Base-by-base conservation (phyloP, 768 basidiomycete genomes). In the Pleurotus tuber-regium region DNA sequence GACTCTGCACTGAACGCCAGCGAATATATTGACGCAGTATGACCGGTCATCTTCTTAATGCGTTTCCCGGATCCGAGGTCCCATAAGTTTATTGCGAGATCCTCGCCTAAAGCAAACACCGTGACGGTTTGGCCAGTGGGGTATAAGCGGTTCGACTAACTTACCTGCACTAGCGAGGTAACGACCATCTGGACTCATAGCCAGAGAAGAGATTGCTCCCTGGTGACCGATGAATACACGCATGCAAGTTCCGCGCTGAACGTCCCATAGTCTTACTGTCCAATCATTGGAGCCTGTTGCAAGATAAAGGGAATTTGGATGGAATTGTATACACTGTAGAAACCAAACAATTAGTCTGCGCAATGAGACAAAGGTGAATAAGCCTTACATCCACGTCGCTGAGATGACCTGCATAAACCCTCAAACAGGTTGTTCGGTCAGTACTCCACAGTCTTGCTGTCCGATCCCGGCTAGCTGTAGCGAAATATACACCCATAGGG, bases 401-500 rank as follows among this genome's bases (percentile, higher is more conserved):
- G 58, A 98, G 62, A 72, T 99, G 97, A 0, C 97, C 97, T 3
- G 92, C 94, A 67, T 96, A 98, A 59, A 98, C 86, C 55, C 97
- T 74, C 50, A 98, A 64, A 53, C 93, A 89, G 4, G 86, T 83
- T 8, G 84, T 84, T 53, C 93, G 77, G 63, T 99, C 97, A 1
- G 95, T 95, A 16, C 90, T 92, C 97, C 97, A 99, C 44, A 99
- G 76, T 62, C 95, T 78, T 0, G 97, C 97, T 3, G 97, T 97
- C 53, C 92, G 75, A 67, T 99, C 97, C 48, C 97, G 75, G 60
- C 94, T 95, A 14, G 84, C 95, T 14, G 91, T 96, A 5, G 97
- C 96, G 66, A 99, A 99, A 70, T 99, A 98, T n/a, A 95, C 83
- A 3, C 97, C 95, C 76, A 92, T 86, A 8, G 97, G 96, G 61